These are phyloP conservation scores for Amanita muscaria DNA, from an alignment of 768 basidiomycete genomes.

Conservation along the genomic window DNA sequence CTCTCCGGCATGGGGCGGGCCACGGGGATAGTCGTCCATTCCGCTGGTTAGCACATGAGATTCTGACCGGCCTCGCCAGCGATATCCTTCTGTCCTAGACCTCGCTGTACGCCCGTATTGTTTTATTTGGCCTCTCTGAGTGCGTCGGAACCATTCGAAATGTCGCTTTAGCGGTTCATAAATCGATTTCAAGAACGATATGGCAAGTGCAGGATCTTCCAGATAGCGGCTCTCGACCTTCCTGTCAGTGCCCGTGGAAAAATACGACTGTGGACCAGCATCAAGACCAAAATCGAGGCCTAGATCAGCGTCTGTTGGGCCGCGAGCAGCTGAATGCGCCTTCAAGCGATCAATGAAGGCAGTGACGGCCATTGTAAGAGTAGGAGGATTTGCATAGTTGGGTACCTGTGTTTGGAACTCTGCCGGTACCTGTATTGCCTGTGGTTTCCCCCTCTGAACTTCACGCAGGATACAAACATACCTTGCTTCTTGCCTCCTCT, in stretches of 20 bases:
- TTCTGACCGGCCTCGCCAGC: conserved; percentile 87
- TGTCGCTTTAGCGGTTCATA: conserved; percentile 82
- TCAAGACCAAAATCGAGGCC: conserved; percentile 55
- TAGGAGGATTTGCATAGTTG: conserved; percentile 91
- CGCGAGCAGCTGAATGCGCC: conserved; percentile 24
- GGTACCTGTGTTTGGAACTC: conserved; percentile 95
- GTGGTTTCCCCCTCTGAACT: neutral
- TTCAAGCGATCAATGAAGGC: conserved; percentile 77
- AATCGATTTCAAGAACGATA: conserved; percentile 66
- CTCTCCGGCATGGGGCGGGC: conserved; percentile 83
- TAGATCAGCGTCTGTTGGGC: conserved; percentile 51
- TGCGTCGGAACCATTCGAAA: conserved; percentile 94
- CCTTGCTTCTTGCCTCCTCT: conserved; percentile 93
- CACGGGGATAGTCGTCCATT: conserved; percentile 95
- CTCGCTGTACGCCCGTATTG: conserved; percentile 78
- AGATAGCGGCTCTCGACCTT: conserved; percentile 36
- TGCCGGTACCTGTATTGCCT: conserved; percentile 52
- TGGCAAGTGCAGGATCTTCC: conserved; percentile 50
- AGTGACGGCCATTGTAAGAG: conserved; percentile 87
- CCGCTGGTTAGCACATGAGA: conserved; percentile 88
- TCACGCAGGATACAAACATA: conserved; percentile 18
- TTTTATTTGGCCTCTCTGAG: conserved; percentile 89
- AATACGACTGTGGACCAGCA: conserved; percentile 40
- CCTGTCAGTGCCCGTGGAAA: conserved; percentile 21
- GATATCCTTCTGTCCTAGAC: conserved; percentile 86